Evolutionary conservation across 192 early-diverging fungal genomes (phyloP).

Genomic region (Coemansia javaensis): DNA sequence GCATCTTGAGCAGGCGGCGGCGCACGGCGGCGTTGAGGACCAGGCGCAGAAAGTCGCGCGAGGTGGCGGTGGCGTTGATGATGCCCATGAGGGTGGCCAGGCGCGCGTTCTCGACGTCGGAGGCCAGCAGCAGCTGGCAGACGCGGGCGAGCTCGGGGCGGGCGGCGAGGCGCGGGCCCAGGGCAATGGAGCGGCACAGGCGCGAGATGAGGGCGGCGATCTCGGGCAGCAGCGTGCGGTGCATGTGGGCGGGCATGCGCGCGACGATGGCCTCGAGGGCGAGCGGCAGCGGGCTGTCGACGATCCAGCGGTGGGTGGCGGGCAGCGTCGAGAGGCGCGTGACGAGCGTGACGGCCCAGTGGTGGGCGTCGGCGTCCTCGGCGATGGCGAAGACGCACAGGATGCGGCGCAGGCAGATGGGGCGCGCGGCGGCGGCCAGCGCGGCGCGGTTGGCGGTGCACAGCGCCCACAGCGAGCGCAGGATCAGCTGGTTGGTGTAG

Average conservation of each 20-base stretch:
- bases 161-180: constrained; percentile 12
- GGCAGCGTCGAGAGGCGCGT: constrained; percentile 13
- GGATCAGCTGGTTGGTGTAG: constrained; percentile 46
- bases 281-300: constrained; percentile 27
- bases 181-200: constrained; percentile 23
- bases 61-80: constrained; percentile 27
- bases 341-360: constrained; percentile 35
- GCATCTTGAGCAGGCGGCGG: constrained; percentile 5
- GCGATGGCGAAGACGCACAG: constrained; percentile 21
- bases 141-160: constrained; percentile 13
- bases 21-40: not conserved
- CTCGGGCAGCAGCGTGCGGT: constrained; percentile 26
- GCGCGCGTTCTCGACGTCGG: constrained; percentile 18
- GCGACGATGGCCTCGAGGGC: constrained; percentile 10
- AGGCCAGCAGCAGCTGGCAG: constrained; percentile 12
- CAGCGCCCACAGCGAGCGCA: constrained; percentile 46
- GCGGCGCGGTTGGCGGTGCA: constrained; percentile 7
- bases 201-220: constrained; percentile 30
- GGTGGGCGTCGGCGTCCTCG: constrained; percentile 31
- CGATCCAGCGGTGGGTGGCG: constrained; percentile 35
- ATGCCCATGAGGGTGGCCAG: constrained; percentile 21
- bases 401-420: constrained; percentile 32
- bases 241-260: constrained; percentile 2
- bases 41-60: constrained; percentile 20
- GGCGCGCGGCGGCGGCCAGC: constrained; percentile 16